phyloP scores from a whole-genome alignment of 495 filamentous ascomycete genomes.

The Hypoxylon lenormandii region DNA sequence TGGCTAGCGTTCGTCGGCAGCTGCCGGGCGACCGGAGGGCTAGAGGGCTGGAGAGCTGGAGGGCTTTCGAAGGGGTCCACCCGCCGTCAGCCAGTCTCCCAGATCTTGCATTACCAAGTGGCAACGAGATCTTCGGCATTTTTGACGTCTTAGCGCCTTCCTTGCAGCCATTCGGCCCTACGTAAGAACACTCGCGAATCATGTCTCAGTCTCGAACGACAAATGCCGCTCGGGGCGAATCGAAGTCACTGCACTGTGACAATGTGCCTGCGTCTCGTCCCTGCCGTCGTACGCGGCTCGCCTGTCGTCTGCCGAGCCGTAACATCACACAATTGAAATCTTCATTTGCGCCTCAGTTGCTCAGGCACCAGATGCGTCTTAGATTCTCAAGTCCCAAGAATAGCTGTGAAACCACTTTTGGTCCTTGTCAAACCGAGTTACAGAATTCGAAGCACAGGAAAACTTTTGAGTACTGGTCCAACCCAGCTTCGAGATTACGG shows the following conservation, averaged over 20 bases:
- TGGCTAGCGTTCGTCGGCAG: slow-evolving; percentile 29
- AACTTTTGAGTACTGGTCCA: slow-evolving; percentile 4
- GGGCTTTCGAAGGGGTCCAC: slow-evolving; percentile 4
- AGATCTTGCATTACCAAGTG: slow-evolving; percentile 49
- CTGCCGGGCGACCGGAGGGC: slow-evolving; percentile 41
- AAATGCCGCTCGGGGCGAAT: slow-evolving; percentile 43
- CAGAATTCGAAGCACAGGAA: background rate
- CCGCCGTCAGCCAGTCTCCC: slow-evolving; percentile 31
- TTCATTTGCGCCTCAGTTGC: slow-evolving; percentile 31
- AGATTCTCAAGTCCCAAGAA: slow-evolving; percentile 19
- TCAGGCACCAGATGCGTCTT: background rate
- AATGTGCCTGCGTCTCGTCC: slow-evolving; percentile 43
- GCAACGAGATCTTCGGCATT: slow-evolving; percentile 49
- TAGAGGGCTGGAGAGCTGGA: slow-evolving; percentile 12
- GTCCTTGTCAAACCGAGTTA: slow-evolving; percentile 32
- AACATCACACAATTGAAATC: slow-evolving; percentile 39
- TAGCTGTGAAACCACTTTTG: slow-evolving; percentile 21
- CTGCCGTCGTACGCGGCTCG: slow-evolving; percentile 40
- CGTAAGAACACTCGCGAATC: slow-evolving; percentile 42
- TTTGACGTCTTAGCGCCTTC: slow-evolving; percentile 46
- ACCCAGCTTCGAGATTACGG: slow-evolving; percentile 26
- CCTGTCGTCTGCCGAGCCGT: slow-evolving; percentile 45
- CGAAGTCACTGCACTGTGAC: slow-evolving; percentile 42
- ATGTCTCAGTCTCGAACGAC: slow-evolving; percentile 48
- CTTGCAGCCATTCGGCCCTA: slow-evolving; percentile 48